phyloP scores from a whole-genome alignment of 2,329 filamentous ascomycete species.

The Aspergillus melleus region DNA sequence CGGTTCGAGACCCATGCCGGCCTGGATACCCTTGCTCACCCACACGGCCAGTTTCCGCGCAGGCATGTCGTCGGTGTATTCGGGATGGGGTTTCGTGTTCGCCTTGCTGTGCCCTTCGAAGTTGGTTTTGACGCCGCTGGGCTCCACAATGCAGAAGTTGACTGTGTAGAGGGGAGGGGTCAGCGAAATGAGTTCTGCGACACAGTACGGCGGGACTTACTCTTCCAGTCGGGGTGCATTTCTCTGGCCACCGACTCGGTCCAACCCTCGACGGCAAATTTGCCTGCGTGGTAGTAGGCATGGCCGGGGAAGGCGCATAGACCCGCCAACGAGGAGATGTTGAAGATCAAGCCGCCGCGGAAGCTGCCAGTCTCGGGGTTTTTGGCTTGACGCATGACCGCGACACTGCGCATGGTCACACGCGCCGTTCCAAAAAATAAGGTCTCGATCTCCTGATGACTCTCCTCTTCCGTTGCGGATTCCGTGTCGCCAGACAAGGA shows the following conservation, averaged over 20 bases:
- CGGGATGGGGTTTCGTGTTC: neutral
- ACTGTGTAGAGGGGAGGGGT: neutral
- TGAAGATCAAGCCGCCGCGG: conserved; percentile 20
- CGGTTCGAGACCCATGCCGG: conserved; percentile 16
- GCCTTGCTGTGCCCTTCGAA: conserved; percentile 29
- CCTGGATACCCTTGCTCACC: neutral
- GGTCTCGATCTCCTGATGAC: neutral
- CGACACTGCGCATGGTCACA: conserved; percentile 40
- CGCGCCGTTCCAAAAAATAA: conserved; percentile 28
- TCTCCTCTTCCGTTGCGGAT: conserved; percentile 19
- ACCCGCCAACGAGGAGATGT: conserved; percentile 23
- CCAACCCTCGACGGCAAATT: conserved; percentile 24
- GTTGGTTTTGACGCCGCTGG: conserved; percentile 37
- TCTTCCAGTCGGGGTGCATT: conserved; percentile 22
- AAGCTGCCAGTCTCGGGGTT: neutral
- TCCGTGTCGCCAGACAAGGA: neutral
- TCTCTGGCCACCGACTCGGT: conserved; percentile 23
- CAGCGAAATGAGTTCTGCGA: neutral
- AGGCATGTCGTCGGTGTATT: neutral
- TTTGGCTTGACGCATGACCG: conserved; percentile 6
- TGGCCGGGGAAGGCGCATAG: conserved; percentile 19
- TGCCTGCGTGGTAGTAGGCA: conserved; percentile 22
- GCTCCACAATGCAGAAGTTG: conserved; percentile 35
- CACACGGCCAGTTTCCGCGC: neutral
- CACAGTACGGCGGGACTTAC: neutral